Conservation (phyloP, 2,329 filamentous ascomycete genomes). For the Macrophomina phaseolina region DNA sequence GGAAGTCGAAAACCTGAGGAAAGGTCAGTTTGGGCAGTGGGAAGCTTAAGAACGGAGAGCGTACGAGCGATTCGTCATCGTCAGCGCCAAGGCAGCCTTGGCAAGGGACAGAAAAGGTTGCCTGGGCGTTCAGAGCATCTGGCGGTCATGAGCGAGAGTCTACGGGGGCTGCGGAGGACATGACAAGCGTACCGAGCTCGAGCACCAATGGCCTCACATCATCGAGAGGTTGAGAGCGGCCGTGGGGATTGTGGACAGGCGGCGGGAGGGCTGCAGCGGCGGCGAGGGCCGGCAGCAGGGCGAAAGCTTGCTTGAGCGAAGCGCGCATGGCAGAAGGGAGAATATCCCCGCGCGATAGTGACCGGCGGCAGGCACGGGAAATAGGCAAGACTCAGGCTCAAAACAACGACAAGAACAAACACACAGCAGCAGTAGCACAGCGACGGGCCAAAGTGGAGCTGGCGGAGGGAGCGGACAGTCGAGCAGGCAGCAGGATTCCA, state of each 20-base stretch:
- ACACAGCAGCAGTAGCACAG: conserved; percentile 18
- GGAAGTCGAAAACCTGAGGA: conserved; percentile 49
- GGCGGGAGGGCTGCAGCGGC: conserved; percentile 38
- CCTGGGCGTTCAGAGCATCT: conserved; percentile 36
- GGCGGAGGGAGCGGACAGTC: conserved; percentile 15
- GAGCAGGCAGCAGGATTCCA: conserved; percentile 27
- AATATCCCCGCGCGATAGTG: neutral
- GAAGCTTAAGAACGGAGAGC: conserved; percentile 36
- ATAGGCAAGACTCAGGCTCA: neutral
- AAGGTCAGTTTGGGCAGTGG: conserved; percentile 42
- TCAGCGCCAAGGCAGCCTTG: conserved; percentile 48
- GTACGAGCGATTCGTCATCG: conserved; percentile 50
- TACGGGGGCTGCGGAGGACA: neutral
- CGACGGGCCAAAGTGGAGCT: conserved; percentile 18
- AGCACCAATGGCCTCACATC: conserved; percentile 25
- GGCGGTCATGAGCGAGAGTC: conserved; percentile 29
- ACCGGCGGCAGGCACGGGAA: neutral
- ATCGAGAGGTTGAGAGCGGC: neutral
- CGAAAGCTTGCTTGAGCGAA: conserved; percentile 20
- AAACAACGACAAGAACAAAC: neutral
- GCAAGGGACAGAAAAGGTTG: conserved; percentile 51
- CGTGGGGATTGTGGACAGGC: neutral
- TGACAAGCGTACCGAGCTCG: conserved; percentile 24
- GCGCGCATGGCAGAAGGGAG: conserved; percentile 24
- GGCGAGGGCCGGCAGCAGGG: conserved; percentile 35